phyloP scores from a whole-genome alignment of 1,139 yeast genomes.

The Geotrichum carabidarum region DNA sequence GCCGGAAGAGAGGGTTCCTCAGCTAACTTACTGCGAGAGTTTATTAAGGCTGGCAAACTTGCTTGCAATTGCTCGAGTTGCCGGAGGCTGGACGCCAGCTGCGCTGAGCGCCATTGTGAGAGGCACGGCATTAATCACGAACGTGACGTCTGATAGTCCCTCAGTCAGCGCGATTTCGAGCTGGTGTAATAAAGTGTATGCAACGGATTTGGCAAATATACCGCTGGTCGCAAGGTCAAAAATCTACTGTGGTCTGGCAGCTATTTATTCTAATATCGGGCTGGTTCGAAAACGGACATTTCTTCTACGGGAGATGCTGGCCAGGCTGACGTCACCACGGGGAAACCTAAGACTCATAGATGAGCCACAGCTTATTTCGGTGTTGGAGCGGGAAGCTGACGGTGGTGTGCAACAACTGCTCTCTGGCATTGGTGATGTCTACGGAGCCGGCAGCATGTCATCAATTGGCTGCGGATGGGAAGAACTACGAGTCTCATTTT shows the following conservation, averaged over 20 bases:
- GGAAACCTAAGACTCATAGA: slow-evolving; percentile 24
- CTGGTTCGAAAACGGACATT: slow-evolving; percentile 65
- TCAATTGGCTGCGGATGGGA: slow-evolving; percentile 48
- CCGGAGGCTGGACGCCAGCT: slow-evolving; percentile 46
- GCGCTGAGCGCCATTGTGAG: slow-evolving; percentile 44
- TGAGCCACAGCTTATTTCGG: slow-evolving; percentile 12
- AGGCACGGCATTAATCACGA: slow-evolving; percentile 29
- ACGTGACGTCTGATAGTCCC: slow-evolving; percentile 28
- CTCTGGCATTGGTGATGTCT: slow-evolving; percentile 31
- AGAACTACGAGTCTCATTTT: slow-evolving; percentile 53
- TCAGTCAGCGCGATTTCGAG: slow-evolving; percentile 30
- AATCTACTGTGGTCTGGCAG: slow-evolving; percentile 62
- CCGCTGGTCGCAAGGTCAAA: slow-evolving; percentile 35
- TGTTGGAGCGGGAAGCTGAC: slow-evolving; percentile 25
- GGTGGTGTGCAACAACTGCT: slow-evolving; percentile 28
- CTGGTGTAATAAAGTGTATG: slow-evolving; percentile 42
- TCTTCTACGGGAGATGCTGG: slow-evolving; percentile 56
- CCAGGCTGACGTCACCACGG: slow-evolving; percentile 47
- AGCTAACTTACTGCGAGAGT: slow-evolving; percentile 69
- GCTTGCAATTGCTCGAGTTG: slow-evolving; percentile 51
- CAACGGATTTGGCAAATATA: slow-evolving; percentile 47
- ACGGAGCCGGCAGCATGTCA: slow-evolving; percentile 32
- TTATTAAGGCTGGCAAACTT: slow-evolving; percentile 59
- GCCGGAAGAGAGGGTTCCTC: slow-evolving; percentile 76
- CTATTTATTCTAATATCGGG: slow-evolving; percentile 58